Base-by-base conservation (phyloP, 2,329 filamentous ascomycete genomes). In the Fusarium armeniacum region DNA sequence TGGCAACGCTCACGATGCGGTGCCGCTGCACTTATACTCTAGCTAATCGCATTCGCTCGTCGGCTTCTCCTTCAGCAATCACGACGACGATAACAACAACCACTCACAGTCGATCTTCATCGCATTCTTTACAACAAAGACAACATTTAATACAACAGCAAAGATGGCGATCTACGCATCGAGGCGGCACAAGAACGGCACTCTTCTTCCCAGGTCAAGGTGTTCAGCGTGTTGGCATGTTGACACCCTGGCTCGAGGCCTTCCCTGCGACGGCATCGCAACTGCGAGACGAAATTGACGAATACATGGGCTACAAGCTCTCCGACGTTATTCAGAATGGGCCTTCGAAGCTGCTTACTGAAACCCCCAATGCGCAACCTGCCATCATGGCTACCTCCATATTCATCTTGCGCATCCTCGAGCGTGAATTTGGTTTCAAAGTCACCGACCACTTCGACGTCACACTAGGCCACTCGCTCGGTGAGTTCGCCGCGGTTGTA, bases 331-430 rank as follows among this genome's bases (percentile, higher is more conserved):
- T 98, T 72, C 89, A 90, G 63, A 84, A 92, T 30, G 94, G 95
- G 0, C 92, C 95, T 2, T 93, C 92, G 73, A 89, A 88, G 58
- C 82, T 85, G 53, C 88, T 98, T 58, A 97, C 93, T 41, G 87
- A 89, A 60, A 98, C 95, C 6, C 89, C 92, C 70, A 94, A 97
- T 77, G 92, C 95, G 6, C 95, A 98, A 80, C 95, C 95, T 2
- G 94, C 95, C 74, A 97, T 98, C 79, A 97, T 98, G 93, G 93
- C 94, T 16, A 96, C 93, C 6, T 97, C 93, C 30, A 90, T 98
- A 76, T 87, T 97, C 62, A 97, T 98, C 76, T 86, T 98, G 57
- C 91, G 93, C 58, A 90, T 98, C 64, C 86, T 98, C 68, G 93
- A 98, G 82, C 84, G 87, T 65, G 93, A 97, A 71, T 98, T 95